These are phyloP conservation scores for Rhypophila decipiens DNA, from an alignment of 495 filamentous ascomycete species.

Conservation along the genomic window DNA sequence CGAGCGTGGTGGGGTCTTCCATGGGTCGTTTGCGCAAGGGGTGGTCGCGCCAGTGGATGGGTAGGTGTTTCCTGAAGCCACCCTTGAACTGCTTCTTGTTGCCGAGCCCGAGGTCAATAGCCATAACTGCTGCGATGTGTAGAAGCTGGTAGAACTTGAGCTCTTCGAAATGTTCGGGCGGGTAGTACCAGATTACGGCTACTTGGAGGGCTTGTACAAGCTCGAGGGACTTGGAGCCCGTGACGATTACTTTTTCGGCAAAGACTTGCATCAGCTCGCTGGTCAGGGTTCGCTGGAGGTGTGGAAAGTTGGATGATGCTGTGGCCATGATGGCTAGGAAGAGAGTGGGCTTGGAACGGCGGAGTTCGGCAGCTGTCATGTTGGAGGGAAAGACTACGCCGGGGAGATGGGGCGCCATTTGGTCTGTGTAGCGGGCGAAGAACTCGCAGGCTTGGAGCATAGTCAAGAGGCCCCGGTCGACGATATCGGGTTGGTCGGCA, in stretches of 20 bases:
- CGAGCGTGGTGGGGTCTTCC: constrained; percentile 59
- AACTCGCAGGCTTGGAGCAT: constrained; percentile 54
- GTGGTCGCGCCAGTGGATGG: constrained; percentile 39
- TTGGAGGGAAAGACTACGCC: constrained; percentile 66
- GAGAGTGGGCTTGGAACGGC: constrained; percentile 66
- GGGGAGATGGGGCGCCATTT: constrained; percentile 68
- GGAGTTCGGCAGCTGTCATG: constrained; percentile 60
- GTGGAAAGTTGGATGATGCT: constrained; percentile 54
- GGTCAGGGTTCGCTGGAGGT: constrained; percentile 53
- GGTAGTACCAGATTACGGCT: constrained; percentile 71
- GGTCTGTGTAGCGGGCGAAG: constrained; percentile 61
- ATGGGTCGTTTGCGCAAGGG: constrained; percentile 42
- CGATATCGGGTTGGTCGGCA: constrained; percentile 52
- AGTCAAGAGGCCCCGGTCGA: constrained; percentile 63
- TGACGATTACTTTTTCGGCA: constrained; percentile 66
- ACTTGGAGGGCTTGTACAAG: constrained; percentile 76
- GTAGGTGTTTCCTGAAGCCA: constrained; percentile 29
- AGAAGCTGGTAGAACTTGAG: constrained; percentile 87
- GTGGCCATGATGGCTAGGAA: constrained; percentile 76
- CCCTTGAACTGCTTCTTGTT: constrained; percentile 37
- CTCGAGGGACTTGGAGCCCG: constrained; percentile 79
- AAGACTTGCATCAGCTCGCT: constrained; percentile 67
- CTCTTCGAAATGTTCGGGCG: constrained; percentile 77
- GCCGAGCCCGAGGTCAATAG: constrained; percentile 80
- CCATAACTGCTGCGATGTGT: constrained; percentile 78